phyloP scores from a whole-genome alignment of 495 filamentous ascomycete species.

The Aspergillus leporis region DNA sequence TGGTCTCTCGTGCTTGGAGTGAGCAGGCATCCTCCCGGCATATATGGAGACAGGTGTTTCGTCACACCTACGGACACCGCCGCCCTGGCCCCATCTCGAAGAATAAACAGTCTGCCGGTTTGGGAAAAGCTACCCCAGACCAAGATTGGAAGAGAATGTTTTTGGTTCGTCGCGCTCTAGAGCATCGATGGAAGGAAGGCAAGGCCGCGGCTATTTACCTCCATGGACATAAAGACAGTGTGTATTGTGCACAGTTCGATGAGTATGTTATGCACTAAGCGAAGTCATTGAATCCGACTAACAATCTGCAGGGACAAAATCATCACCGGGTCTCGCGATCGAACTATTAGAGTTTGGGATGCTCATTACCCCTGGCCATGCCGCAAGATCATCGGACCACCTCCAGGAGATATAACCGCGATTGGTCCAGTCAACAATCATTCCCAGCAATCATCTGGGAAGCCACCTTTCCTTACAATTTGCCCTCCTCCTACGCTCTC shows the following conservation, averaged over 20 bases:
- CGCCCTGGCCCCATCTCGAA: conserved; percentile 42
- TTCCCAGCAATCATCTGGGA: conserved; percentile 38
- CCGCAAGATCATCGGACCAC: conserved; percentile 71
- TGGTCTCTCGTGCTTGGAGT: conserved; percentile 66
- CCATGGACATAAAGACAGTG: conserved; percentile 88
- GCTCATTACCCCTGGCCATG: conserved; percentile 79
- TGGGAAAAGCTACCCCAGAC: conserved; percentile 50
- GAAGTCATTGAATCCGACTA: conserved; percentile 1
- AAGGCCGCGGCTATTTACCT: conserved; percentile 81
- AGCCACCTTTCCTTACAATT: conserved; percentile 48
- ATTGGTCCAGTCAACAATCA: conserved; percentile 39
- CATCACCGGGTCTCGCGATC: conserved; percentile 93
- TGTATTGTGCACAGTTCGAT: conserved; percentile 97
- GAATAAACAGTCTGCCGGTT: conserved; percentile 44
- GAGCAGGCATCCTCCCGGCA: conserved; percentile 60
- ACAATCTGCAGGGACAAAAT: conserved; percentile 70
- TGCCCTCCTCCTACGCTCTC: conserved; percentile 40
- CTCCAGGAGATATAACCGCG: conserved; percentile 26
- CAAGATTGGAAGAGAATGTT: conserved; percentile 89
- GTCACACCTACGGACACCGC: conserved; percentile 56
- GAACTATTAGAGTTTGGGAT: conserved; percentile 94
- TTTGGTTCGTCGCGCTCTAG: conserved; percentile 68
- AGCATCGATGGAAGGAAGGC: conserved; percentile 75
- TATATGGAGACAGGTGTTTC: conserved; percentile 79
- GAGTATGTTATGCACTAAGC: conserved; percentile 59